Percentiles rank a stretch among this genome's conserved stretches.
Evolutionary conservation across 371 early-diverging fungal genomes (phyloP).

Genomic region (Zopfochytrium polystomum): DNA sequence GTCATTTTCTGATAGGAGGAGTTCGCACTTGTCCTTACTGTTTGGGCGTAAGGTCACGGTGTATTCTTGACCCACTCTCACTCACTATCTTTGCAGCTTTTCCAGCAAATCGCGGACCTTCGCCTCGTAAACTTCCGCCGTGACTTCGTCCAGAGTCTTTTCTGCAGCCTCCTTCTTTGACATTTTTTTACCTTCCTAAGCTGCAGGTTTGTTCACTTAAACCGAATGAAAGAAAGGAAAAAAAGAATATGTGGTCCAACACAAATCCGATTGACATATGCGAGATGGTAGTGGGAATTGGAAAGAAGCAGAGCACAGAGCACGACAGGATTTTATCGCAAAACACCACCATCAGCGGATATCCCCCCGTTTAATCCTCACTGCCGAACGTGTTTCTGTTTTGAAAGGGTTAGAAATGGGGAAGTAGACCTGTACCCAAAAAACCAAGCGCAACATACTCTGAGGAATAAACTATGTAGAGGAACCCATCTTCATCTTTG

Average conservation of each 20-base stretch:
- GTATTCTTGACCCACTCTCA: not conserved
- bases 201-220: no score
- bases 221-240: no score
- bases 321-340: not conserved
- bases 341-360: not conserved
- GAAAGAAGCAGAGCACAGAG: not conserved
- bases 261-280: no score
- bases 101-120: slow-evolving; percentile 46
- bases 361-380: no score
- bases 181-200: no score
- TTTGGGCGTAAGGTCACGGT: no score
- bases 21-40: slow-evolving; percentile 49
- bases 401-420: not conserved
- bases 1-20: slow-evolving; percentile 42
- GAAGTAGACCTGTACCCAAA: not conserved
- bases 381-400: slow-evolving; percentile 19
- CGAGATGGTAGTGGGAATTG: not conserved
- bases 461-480: slow-evolving; percentile 66
- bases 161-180: slow-evolving; percentile 16
- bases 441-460: slow-evolving; percentile 18
- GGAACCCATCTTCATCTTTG: slow-evolving; percentile 94
- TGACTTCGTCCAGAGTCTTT: slow-evolving; percentile 29
- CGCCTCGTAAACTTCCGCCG: slow-evolving; percentile 48
- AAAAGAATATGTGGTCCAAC: no score
- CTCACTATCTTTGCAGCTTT: slow-evolving; percentile 40